Base-by-base conservation (phyloP, 2,329 filamentous ascomycete species). In the Fusarium phyllophilum region DNA sequence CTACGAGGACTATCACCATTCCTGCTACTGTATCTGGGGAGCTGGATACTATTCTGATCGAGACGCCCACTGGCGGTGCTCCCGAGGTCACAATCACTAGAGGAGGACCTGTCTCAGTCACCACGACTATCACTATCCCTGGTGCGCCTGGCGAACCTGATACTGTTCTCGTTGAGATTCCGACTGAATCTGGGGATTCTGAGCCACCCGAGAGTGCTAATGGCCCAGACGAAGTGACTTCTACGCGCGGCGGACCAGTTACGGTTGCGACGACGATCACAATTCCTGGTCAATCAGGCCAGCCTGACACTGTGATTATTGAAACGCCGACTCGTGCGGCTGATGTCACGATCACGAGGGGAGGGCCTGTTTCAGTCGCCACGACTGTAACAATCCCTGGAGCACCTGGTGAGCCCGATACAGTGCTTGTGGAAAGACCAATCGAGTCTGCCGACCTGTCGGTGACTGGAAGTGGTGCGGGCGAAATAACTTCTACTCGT, bases 41-140 rank as follows among this genome's bases (percentile, higher is more conserved):
- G 14, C 64, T 39, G 31, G 56, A 63, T 38, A 69, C 64, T 15
- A 13, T 69, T 22, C 39, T 63, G 7, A 33, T 69, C 2, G 44
- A 69, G n/a, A 69, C 66, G 0, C 66, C 66, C 9, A 68, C 64
- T 31, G 57, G 29, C 6, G 31, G 36, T 36, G 15, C 10, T 55
- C 24, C 34, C 1, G 44, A 63, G 6, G 49, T 57, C 13, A 73
- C 71, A 3, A 58, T 73, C 3, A 38, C 49, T 0, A 64, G 63
- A 10, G 70, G 64, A 1, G 70, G 70, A 0, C 36, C 70, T 18
- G 54, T 20, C 2, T 61, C 69, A 5, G 29, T 56, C 1, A 12
- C 24, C 5, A 69, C 65, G 4, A 69, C 65, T 1, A n/a, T 68
- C 2, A 62, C 56, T 8, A 11, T 68, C 1, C 36, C 56, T 13